Conservation (phyloP, 441 rosid species). For the Eruca vesicaria region DNA sequence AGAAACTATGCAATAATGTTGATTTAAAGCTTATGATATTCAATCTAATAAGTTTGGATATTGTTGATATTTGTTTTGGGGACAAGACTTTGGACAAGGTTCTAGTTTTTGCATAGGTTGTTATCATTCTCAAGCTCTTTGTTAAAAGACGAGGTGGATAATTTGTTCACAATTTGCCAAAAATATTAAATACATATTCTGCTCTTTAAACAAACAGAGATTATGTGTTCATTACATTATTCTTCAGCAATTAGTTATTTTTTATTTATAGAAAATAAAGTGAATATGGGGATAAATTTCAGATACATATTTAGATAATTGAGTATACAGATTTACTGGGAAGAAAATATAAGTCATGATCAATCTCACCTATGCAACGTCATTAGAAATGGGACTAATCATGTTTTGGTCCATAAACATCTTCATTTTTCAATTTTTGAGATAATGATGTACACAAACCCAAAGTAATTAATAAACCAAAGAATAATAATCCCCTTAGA, state of each 20-base stretch:
- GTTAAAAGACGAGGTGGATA: too few species aligned
- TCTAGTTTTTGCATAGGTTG: too few species aligned
- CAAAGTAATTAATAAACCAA: constrained; percentile 5
- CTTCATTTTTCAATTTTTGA: not conserved
- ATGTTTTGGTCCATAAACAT: constrained; percentile 11
- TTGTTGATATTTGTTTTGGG: too few species aligned
- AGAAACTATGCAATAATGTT: too few species aligned
- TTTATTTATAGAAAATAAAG: not conserved
- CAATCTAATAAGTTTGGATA: too few species aligned
- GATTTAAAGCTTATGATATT: too few species aligned
- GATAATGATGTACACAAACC: constrained; percentile 6
- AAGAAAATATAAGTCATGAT: not conserved
- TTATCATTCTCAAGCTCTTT: too few species aligned
- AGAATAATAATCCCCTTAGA: constrained; percentile 6
- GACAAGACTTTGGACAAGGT: too few species aligned
- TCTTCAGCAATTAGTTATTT: not conserved
- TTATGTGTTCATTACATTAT: not conserved
- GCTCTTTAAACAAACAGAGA: not conserved
- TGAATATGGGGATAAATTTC: not conserved
- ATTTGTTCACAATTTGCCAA: too few species aligned
- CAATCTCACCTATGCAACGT: not conserved
- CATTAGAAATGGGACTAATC: not conserved
- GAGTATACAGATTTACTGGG: not conserved
- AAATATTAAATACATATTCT: not conserved
- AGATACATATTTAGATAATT: not conserved